Evolutionary conservation across 139 green algal species (phyloP), one percentile per base, ranked within the genome.

Genomic region (Haematococcus sp.): DNA sequence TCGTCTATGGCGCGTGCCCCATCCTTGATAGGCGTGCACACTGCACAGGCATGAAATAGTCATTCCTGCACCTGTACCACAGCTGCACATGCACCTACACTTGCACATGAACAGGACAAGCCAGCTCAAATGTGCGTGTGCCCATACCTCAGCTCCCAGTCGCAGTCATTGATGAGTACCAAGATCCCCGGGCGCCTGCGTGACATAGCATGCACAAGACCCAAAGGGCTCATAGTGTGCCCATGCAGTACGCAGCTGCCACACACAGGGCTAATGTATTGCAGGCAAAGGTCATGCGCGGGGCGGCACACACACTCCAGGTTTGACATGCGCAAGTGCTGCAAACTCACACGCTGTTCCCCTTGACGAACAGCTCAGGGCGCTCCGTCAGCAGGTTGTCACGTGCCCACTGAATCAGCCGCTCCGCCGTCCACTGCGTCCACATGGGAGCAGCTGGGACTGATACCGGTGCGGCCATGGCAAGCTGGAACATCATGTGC

Each of bases 81-180:
- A n/a, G n/a, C n/a, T n/a, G n/a, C n/a, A n/a, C n/a, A n/a, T n/a
- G n/a, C n/a, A n/a, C n/a, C n/a, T n/a, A n/a, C n/a, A n/a, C n/a
- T n/a, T n/a, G n/a, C n/a, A n/a, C n/a, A n/a, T n/a, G n/a, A n/a
- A n/a, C n/a, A n/a, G n/a, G n/a, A 30, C 22, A 23, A 43, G n/a
- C 13, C 20, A 30, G 25, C 30, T 27, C 27, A 60, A 4, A 22
- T 13, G 20, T 73, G 66, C 15, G 23, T 40, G n/a, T 9, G 17
- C 60, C 15, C 64, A 40, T 79, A 96, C 90, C 86, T 91, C 0
- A 98, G 82, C 73, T 98, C 94, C 94, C 94, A 98, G 71, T 98
- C 94, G 13, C 73, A 84, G 58, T 98, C 94, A 61, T 98, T 98
- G 35, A 98, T 84, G 16, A 98, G 82, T 31, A 98, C 94, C 19